Conservation (phyloP, 1,139 yeast species). For the Pichia cactophila region DNA sequence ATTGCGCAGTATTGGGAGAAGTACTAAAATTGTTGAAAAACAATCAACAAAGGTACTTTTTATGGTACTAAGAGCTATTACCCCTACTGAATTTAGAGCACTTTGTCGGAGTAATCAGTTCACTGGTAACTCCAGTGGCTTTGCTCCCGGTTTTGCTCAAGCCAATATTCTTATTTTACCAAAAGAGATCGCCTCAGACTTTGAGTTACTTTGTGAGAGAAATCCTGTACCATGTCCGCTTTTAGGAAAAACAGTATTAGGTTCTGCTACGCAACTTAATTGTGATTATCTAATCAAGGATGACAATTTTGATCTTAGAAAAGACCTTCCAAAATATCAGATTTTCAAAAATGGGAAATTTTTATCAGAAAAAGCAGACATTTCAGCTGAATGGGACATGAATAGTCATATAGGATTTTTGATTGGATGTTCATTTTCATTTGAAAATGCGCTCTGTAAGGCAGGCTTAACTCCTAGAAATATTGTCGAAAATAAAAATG, state of each 20-base stretch:
- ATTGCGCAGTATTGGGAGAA: too few relatives aligned
- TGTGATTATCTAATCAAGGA: not conserved
- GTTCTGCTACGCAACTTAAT: constrained; percentile 1
- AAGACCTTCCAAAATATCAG: constrained; percentile 5
- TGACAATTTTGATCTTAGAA: constrained; percentile 3
- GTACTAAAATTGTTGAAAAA: too few relatives aligned
- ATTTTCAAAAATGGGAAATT: not conserved
- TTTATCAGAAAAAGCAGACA: not conserved
- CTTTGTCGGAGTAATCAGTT: not conserved
- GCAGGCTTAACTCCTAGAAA: constrained; percentile 2
- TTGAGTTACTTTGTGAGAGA: constrained; percentile 4
- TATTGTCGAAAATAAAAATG: not conserved
- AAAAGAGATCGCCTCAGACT: constrained; percentile 2
- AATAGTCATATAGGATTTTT: constrained; percentile 4
- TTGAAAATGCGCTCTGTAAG: constrained; percentile 1
- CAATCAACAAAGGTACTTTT: too few relatives aligned
- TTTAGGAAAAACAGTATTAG: constrained; percentile 4
- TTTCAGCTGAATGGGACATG: constrained; percentile 1
- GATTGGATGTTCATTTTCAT: constrained; percentile 8
- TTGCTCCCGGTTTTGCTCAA: constrained; percentile 6
- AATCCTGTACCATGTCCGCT: constrained; percentile 8
- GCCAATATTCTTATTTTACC: constrained; percentile 6
- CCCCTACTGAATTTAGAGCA: constrained; percentile 3
- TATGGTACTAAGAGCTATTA: not conserved
- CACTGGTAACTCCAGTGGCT: constrained; percentile 3